Percentiles rank a stretch among this genome's conserved stretches.
These are phyloP conservation scores for Globisporangium apiculatum DNA, from an alignment of 352 stramenopile species.

Conservation along the genomic window DNA sequence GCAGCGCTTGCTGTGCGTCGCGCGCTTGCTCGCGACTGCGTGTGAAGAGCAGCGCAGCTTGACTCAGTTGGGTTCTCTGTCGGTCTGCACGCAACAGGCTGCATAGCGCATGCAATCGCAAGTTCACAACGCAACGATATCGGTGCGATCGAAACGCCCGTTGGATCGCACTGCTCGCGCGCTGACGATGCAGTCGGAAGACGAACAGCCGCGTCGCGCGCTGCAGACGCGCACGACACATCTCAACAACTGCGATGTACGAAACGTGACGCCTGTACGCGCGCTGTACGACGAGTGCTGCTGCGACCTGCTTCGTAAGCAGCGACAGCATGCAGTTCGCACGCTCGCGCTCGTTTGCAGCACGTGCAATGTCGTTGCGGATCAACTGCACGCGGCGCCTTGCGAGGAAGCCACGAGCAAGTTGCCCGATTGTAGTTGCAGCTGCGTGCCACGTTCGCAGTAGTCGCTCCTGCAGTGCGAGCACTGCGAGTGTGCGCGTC, in stretches of 20 bases:
- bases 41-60: conserved; percentile 17
- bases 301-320: conserved; percentile 17
- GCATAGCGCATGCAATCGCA: conserved; percentile 18
- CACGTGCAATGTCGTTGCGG: conserved; percentile 18
- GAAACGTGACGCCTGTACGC: conserved; percentile 21
- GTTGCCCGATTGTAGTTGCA: conserved; percentile 31
- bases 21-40: conserved; percentile 8
- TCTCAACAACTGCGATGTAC: conserved; percentile 14
- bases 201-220: conserved; percentile 20
- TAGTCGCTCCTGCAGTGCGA: conserved; percentile 28
- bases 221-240: conserved; percentile 26
- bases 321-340: conserved; percentile 8
- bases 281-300: conserved; percentile 28
- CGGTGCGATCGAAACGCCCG: conserved; percentile 25
- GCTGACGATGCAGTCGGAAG: conserved; percentile 21
- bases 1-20: conserved; percentile 2
- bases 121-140: conserved; percentile 21
- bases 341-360: conserved; percentile 13
- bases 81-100: conserved; percentile 20
- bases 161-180: conserved; percentile 27
- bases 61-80: conserved; percentile 25
- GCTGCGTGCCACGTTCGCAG: conserved; percentile 30
- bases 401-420: conserved; percentile 26
- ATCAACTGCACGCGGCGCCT: conserved; percentile 26
- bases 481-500: conserved; percentile 21